Evolutionary conservation across 2,329 filamentous ascomycete genomes (phyloP).

Genomic region (Tolypocladium ophioglossoides): DNA sequence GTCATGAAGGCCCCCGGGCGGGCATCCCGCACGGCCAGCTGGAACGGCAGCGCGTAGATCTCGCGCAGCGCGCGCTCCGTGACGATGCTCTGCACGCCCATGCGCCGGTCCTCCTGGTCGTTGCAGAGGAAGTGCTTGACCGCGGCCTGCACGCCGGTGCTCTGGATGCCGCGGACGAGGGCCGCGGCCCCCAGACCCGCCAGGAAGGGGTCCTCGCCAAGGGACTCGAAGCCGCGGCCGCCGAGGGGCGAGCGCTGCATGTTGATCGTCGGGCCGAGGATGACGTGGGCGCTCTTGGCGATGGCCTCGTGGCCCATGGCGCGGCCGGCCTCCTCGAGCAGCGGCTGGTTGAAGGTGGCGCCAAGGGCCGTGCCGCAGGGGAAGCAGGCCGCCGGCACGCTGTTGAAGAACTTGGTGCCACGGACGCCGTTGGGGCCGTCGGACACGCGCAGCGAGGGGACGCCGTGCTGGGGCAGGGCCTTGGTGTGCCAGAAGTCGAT

Average conservation of each 20-base stretch:
- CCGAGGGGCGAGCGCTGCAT: slow-evolving; percentile 51
- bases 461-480: slow-evolving; percentile 44
- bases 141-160: slow-evolving; percentile 43
- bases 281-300: slow-evolving; percentile 45
- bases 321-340: slow-evolving; percentile 39
- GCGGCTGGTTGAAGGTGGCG: slow-evolving; percentile 44
- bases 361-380: slow-evolving; percentile 48
- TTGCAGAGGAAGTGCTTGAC: slow-evolving; percentile 54
- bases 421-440: slow-evolving; percentile 63
- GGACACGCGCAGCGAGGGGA: slow-evolving; percentile 54
- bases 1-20: slow-evolving; percentile 47
- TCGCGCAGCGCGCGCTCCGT: slow-evolving; percentile 46
- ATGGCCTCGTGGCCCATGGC: slow-evolving; percentile 43
- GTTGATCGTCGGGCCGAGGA: slow-evolving; percentile 53
- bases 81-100: slow-evolving; percentile 43
- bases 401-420: slow-evolving; percentile 58
- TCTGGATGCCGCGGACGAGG: slow-evolving; percentile 44
- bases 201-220: slow-evolving; percentile 47
- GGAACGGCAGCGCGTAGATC: slow-evolving; percentile 48
- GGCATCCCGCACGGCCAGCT: slow-evolving; percentile 41
- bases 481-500: slow-evolving; percentile 63
- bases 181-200: slow-evolving; percentile 43
- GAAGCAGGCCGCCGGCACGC: slow-evolving; percentile 48
- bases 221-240: slow-evolving; percentile 49
- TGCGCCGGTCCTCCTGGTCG: slow-evolving; percentile 48